Evolutionary conservation across 2,329 filamentous ascomycete genomes (phyloP), one percentile per base, ranked within the genome.

Genomic region (Aspergillus calidoustus): DNA sequence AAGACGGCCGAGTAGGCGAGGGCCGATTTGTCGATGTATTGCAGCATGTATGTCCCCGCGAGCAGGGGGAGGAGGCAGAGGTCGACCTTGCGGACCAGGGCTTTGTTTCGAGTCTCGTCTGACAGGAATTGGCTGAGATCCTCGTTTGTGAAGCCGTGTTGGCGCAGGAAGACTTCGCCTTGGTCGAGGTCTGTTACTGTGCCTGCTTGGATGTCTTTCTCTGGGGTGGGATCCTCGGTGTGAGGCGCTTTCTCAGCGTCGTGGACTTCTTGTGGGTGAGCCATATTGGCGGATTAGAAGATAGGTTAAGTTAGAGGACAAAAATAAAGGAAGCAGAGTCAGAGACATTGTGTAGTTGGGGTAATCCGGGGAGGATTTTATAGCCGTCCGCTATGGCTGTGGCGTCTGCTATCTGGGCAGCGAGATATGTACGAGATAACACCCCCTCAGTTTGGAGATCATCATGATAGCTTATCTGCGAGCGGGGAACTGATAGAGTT

Each of bases 1-100:
- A 86, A 86, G 0, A 87, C 82, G 2, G 84, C 83, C 0, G 81
- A 79, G 68, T 86, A 86, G 0, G 79, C 79, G 5, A 86, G 73
- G 0, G 83, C 81, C 63, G 83, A 57, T 72, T 87, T 87, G 71
- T 86, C 84, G 66, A 86, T 82, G 62, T 83, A 86, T 64, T 86
- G 84, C 6, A 86, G 78, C 31, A 60, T 66, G 34, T 74, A 74
- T 28, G 72, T 74, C 1, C 72, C 72, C 3, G 71, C 68, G 3
- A 87, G 78, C 6, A 86, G 74, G 0, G 84, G 85, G 63, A 86
- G 76, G 8, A 87, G 66, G 0, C 80, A 69, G 60, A 80, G 74
- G 61, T 86, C 84, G 49, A 87, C 80, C 58, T 81, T 83, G 17
- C 79, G 66, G 3, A 76, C 72, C 13, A 80, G 62, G 4, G 72